These are phyloP conservation scores for Rhododendron williamsianum DNA, from an alignment of 148 eudicot species.

Conservation along the genomic window DNA sequence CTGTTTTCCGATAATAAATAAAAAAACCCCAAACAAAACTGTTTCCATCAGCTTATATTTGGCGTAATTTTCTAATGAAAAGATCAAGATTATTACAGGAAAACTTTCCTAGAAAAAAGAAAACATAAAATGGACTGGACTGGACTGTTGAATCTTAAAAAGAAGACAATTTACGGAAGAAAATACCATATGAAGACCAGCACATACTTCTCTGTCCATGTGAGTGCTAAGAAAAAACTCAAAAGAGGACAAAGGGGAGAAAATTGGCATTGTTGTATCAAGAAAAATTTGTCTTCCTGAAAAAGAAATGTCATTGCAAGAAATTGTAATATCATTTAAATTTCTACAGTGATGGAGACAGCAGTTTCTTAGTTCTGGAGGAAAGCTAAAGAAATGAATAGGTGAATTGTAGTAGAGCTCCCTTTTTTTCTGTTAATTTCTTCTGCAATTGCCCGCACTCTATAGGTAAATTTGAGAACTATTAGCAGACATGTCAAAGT, in stretches of 20 bases:
- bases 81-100: not conserved
- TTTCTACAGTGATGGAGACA: not conserved
- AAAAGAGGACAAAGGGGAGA: not conserved
- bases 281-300: not conserved
- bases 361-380: not conserved
- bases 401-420: not conserved
- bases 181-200: not conserved
- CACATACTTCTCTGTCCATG: not conserved
- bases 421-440: not conserved
- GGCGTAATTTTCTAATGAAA: not conserved
- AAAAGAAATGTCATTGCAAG: not conserved
- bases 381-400: not conserved
- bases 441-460: not conserved
- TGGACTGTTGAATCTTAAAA: not conserved
- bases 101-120: not conserved
- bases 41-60: not conserved
- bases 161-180: not conserved
- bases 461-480: not conserved
- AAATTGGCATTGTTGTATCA: too few species aligned
- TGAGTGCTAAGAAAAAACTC: slow-evolving; percentile 2
- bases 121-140: not conserved
- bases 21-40: not conserved
- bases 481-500: not conserved
- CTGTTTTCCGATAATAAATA: not conserved
- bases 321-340: not conserved